Base-by-base conservation (phyloP, 176 grass and related monocot species). In the Leersia perrieri region DNA sequence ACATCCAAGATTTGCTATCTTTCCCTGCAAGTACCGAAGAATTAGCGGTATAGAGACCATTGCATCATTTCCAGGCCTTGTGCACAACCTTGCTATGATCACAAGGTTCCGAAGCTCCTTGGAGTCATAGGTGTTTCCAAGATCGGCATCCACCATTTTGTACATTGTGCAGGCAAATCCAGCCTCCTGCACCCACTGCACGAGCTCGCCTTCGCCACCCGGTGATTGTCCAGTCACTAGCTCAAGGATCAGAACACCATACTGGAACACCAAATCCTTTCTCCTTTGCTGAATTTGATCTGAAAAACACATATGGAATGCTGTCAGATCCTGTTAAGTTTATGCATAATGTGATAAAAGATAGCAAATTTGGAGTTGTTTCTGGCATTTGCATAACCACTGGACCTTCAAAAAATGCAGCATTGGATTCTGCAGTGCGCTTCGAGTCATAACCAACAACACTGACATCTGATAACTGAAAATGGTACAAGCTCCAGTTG, bases 111-210 rank as follows among this genome's bases (percentile, higher is more conserved):
- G 72, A 66, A 99, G 90, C 80, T 99, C 93, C 28, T 81, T 84
- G 47, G 87, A 91, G 68, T 95, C 88, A 74, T 95, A 95, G 70
- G 60, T 86, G 47, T 89, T 83, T 16, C 92, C 93, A 55, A 96
- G 93, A 81, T 96, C 97, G n/a, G 90, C 85, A 80, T 99, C 97
- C 69, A 99, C 93, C 93, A 99, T 99, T 72, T 85, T 60, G 84
- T 93, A 76, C 81, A 93, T 87, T 16, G 93, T 91, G 14, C 71
- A 81, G 6, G 72, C 88, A 81, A 92, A 86, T 27, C 89, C 80
- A 25, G 93, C 88, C 84, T 92, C 90, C 80, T 99, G 93, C 67
- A 96, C 87, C 92, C 91, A 93, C 74, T 63, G 93, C 61, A 99
- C 87, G 39, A 95, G 85, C 75, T 99, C 97, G 22, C 84, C 85